These are phyloP conservation scores for Aureobasidium sp. DNA, from an alignment of 2,329 filamentous ascomycete genomes.

Conservation along the genomic window DNA sequence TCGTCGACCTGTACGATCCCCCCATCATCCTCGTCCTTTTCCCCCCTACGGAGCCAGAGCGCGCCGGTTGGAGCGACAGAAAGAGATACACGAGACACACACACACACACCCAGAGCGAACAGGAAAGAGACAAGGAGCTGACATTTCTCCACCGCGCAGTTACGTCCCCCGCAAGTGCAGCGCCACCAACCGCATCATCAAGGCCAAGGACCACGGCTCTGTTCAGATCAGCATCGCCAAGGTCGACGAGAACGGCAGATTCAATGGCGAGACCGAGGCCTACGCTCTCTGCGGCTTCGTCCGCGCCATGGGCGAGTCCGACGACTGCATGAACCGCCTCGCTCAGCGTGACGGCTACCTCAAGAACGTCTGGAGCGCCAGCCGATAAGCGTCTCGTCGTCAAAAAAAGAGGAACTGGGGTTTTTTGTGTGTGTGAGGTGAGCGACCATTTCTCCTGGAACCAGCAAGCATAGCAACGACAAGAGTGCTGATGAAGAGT, in stretches of 20 bases:
- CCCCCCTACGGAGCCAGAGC: slow-evolving; percentile 9
- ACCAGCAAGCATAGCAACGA: background rate
- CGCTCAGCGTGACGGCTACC: slow-evolving; percentile 86
- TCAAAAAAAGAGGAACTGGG: background rate
- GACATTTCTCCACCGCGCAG: slow-evolving; percentile 37
- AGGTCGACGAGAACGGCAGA: slow-evolving; percentile 98
- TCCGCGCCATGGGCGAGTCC: slow-evolving; percentile 94
- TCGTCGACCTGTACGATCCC: slow-evolving; percentile 86
- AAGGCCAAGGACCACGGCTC: slow-evolving; percentile 99
- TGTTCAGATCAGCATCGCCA: slow-evolving; percentile 93
- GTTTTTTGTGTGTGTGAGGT: slow-evolving; percentile 3
- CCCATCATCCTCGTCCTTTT: background rate
- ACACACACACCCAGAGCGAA: background rate
- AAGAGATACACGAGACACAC: background rate
- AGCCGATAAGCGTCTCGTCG: slow-evolving; percentile 39
- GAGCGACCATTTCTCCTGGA: background rate
- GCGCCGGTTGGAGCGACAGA: background rate
- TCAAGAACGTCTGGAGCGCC: slow-evolving; percentile 95
- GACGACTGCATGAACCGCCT: slow-evolving; percentile 95
- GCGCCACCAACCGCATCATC: slow-evolving; percentile 98
- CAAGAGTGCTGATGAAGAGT: background rate
- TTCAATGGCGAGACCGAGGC: slow-evolving; percentile 95
- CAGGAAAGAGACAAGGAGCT: background rate
- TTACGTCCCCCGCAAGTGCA: slow-evolving; percentile 98
- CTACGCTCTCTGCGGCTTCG: slow-evolving; percentile 95